Base-by-base conservation (phyloP, 2,329 filamentous ascomycete species). In the Sarocladium kiliense region DNA sequence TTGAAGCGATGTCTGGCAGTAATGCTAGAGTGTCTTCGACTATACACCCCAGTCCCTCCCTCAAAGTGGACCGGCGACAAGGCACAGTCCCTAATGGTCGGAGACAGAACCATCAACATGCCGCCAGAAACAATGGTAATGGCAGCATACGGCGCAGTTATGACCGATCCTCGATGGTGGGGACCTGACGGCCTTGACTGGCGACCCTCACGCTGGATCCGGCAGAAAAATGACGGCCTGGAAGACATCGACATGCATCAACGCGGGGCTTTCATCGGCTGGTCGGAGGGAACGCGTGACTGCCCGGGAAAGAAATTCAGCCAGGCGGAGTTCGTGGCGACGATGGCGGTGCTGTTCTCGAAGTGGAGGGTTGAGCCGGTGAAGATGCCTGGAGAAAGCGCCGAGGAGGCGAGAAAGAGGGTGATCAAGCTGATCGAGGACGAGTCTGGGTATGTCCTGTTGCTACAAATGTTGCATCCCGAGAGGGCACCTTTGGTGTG, bases 261-360 rank as follows among this genome's bases (percentile, higher is more conserved):
- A 26, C 57, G 51, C 14, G 58, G 58, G 3, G 34, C 47, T 16
- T 60, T 57, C 34, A 14, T 60, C 19, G 58, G 58, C 2, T 70
- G 68, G 67, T 66, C 66, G 0, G 66, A 68, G 2, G 67, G 67
- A 12, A 37, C 57, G 19, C 64, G 62, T 7, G 62, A 64, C 53
- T 69, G 67, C 19, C 62, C 65, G 0, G 68, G 66, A 0, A 59
- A 54, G 19, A 69, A 68, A 51, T 69, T 71, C 56, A 64, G 66
- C 2, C 63, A 69, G 45, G 65, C 71, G 51, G 66, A 69, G 58
- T 64, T 66, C 34, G 68, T 64, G 23, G 79, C 79, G 64, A 93
- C 82, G 14, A 80, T 61, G 61, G 95, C 93, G 7, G 74, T 63
- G 19, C 91, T 91, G 3, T 80, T 84, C 1, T 72, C 65, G 58